These are phyloP conservation scores for Kodamaea leandrae DNA, from an alignment of 805 yeast species.

Conservation along the genomic window DNA sequence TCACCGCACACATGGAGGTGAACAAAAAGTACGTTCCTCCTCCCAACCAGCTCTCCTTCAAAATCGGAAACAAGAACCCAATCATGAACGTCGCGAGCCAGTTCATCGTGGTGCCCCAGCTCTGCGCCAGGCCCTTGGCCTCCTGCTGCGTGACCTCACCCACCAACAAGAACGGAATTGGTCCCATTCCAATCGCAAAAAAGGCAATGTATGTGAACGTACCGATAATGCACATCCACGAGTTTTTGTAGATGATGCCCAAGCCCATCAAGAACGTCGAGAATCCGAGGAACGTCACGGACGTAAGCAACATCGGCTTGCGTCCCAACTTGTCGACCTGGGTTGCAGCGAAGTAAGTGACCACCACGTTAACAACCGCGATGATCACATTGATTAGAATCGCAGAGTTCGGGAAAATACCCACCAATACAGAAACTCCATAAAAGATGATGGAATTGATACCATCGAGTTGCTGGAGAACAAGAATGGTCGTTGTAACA, in stretches of 20 bases:
- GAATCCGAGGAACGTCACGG: constrained; percentile 67
- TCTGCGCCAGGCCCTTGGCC: constrained; percentile 84
- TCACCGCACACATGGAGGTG: constrained; percentile 52
- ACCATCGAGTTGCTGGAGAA: constrained; percentile 90
- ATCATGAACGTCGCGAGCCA: constrained; percentile 87
- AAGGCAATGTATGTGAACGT: constrained; percentile 74
- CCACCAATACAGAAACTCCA: constrained; percentile 81
- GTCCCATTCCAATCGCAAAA: constrained; percentile 92
- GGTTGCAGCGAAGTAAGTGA: constrained; percentile 72
- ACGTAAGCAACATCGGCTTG: constrained; percentile 62
- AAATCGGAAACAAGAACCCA: constrained; percentile 77
- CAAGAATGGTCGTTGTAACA: constrained; percentile 68
- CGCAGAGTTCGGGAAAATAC: constrained; percentile 69
- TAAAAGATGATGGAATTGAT: constrained; percentile 90
- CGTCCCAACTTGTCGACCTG: constrained; percentile 77
- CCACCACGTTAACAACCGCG: constrained; percentile 68
- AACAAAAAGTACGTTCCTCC: constrained; percentile 77
- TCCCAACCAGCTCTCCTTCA: constrained; percentile 59
- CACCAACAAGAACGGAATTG: constrained; percentile 87
- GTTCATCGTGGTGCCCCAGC: constrained; percentile 87
- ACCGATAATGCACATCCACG: constrained; percentile 55
- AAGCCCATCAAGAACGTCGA: constrained; percentile 61
- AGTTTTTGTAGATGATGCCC: constrained; percentile 53
- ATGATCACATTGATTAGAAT: constrained; percentile 71
- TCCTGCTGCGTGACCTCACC: constrained; percentile 83